These are phyloP conservation scores for Aspergillus amoenus DNA, from an alignment of 2,329 filamentous ascomycete genomes.

Conservation along the genomic window DNA sequence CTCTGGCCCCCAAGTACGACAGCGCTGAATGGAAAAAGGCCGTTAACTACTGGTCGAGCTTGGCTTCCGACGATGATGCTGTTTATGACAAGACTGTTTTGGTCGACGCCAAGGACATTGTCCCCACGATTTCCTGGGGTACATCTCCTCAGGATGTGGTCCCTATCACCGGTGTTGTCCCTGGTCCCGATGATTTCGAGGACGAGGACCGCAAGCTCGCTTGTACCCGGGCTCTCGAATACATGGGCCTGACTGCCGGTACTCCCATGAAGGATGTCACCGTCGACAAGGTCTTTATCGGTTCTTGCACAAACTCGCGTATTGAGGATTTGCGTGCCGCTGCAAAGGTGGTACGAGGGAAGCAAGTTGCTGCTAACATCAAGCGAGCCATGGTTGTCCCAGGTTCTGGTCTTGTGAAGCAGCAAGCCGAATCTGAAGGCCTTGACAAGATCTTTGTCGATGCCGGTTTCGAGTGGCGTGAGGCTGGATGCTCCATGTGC, in stretches of 20 bases:
- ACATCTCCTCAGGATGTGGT: constrained; percentile 95
- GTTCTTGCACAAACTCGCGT: constrained; percentile 94
- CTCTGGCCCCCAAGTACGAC: constrained; percentile 80
- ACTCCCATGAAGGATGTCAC: constrained; percentile 89
- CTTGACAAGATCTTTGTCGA: constrained; percentile 89
- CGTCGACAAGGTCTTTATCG: constrained; percentile 96
- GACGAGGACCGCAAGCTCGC: constrained; percentile 76
- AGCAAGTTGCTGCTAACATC: constrained; percentile 81
- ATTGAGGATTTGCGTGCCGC: constrained; percentile 94
- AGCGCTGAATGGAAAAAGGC: constrained; percentile 89
- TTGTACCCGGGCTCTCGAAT: constrained; percentile 80
- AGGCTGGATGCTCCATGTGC: constrained; percentile 98
- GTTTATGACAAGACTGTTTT: constrained; percentile 87
- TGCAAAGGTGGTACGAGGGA: constrained; percentile 80
- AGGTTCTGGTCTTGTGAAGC: constrained; percentile 90
- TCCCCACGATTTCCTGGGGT: constrained; percentile 93
- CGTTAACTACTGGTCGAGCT: constrained; percentile 78
- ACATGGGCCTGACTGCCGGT: constrained; percentile 89
- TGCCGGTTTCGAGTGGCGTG: constrained; percentile 95
- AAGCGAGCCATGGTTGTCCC: constrained; percentile 96
- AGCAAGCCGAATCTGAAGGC: constrained; percentile 85
- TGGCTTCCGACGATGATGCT: constrained; percentile 83
- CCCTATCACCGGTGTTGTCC: constrained; percentile 89
- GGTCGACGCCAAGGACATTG: constrained; percentile 89
- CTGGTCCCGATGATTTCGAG: constrained; percentile 82